A percentile compares a stretch with the other conserved stretches of the same genome.
phyloP scores from a whole-genome alignment of 2,329 filamentous ascomycete genomes.

The Aspergillus brunneoviolaceus region DNA sequence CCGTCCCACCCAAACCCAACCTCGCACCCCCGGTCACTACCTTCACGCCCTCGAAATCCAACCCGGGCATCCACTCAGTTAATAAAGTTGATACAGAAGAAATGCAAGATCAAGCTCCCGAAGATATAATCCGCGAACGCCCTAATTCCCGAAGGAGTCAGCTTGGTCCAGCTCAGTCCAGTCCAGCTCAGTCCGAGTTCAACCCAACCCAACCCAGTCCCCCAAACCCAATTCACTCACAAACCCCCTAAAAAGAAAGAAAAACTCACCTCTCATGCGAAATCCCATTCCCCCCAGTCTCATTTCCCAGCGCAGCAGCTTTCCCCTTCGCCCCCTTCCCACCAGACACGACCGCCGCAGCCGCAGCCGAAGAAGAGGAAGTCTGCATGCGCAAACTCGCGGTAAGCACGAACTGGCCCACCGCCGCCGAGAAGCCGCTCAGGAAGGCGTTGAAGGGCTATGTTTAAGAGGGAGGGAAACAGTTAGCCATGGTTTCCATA shows the following conservation, averaged over 20 bases:
- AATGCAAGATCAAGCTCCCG: slow-evolving; percentile 92
- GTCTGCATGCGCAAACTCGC: slow-evolving; percentile 90
- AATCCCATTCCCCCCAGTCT: slow-evolving; percentile 17
- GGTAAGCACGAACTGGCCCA: slow-evolving; percentile 96
- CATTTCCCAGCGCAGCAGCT: slow-evolving; percentile 13
- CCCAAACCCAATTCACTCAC: too few relatives aligned
- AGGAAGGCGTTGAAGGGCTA: slow-evolving; percentile 99
- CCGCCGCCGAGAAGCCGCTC: slow-evolving; percentile 87
- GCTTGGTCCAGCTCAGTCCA: not conserved
- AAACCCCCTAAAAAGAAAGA: not conserved
- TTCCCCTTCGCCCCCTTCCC: slow-evolving; percentile 30
- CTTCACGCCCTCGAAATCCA: not conserved
- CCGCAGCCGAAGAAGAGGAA: slow-evolving; percentile 39
- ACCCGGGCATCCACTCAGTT: slow-evolving; percentile 52
- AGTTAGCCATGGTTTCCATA: too few relatives aligned
- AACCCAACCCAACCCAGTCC: too few relatives aligned
- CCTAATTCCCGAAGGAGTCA: slow-evolving; percentile 46
- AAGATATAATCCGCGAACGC: slow-evolving; percentile 96
- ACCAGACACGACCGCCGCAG: slow-evolving; percentile 51
- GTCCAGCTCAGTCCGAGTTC: slow-evolving; percentile 1
- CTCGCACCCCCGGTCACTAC: too few relatives aligned
- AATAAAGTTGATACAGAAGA: slow-evolving; percentile 99
- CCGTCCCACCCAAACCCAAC: too few relatives aligned
- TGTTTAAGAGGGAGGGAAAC: not conserved
- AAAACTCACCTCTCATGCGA: slow-evolving; percentile 44